Evolutionary conservation across 768 basidiomycete species (phyloP), one percentile per base, ranked within the genome.

Genomic region (Agrocybe pediades): DNA sequence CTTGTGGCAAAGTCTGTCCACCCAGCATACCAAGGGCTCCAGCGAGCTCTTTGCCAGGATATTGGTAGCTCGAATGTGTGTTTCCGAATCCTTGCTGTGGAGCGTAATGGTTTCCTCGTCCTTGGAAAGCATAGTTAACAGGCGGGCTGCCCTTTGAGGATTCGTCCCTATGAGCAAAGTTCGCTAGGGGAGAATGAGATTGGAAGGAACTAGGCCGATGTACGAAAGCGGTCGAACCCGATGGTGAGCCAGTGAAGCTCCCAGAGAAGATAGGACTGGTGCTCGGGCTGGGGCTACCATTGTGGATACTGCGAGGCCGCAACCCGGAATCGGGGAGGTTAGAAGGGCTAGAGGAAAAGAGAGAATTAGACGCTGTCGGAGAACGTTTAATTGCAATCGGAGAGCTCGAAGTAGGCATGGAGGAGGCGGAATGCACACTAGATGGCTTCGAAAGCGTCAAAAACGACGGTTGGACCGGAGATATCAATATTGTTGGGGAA

Each of bases 1-100:
- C 65, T 51, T 74, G 64, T 9, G 75, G 66, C 29, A 78, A 65
- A 40, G 71, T 68, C 47, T 76, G 68, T 17, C 76, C 76, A 24
- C 73, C 71, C 20, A 72, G 62, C 72, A 79, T 75, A 16, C 71
- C 74, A 17, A 72, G 58, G 52, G 64, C 69, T n/a, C 65, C 67
- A 9, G 65, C 65, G 15, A 69, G 61, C 42, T 71, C 71, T 58
- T 70, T 65, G 23, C 61, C 59, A 15, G 49, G 47, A 30, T 56
- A 58, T 41, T 54, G 42, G 36, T 46, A 44, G 30, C 49, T 15
- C 7, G 46, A 27, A 2, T 46, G 20, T 15, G 23, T 46, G 20
- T 44, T 45, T 45, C 13, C 45, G 26, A 41, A 48, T 24, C 44
- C 24, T 17, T 48, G 49, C 36, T 20, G n/a, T 24, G 54, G 49